Evolutionary conservation across 495 filamentous ascomycete genomes (phyloP), one percentile per base, ranked within the genome.

Genomic region (Oidiodendron maius): DNA sequence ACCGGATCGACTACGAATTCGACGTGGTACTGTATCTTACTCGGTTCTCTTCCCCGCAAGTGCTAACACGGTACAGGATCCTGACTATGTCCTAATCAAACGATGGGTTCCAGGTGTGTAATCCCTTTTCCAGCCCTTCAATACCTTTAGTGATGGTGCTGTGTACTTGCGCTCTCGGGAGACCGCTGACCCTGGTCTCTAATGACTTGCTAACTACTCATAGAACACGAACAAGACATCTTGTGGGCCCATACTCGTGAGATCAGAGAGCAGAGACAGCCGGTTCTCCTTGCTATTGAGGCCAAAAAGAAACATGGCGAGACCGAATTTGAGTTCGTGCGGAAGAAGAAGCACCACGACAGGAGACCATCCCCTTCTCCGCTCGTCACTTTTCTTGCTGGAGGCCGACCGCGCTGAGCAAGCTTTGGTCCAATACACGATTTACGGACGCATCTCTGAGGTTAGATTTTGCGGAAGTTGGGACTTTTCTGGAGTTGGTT

Each of bases 21-120:
- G 77, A 81, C 46, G 39, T 60, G 40, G 76, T 77, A 60, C 60
- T 71, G 30, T 15, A 42, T 32, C 25, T 38, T 10, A 43, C 2
- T 1, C 2, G 28, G 2, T 22, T 16, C 10, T 13, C 20, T 38
- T 11, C 21, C 6, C 24, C 4, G 55, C 15, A 39, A 18, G 41
- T 6, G 57, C 66, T 67, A 58, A 67, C 52, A 2, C 26, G 13
- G 22, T 66, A 62, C 57, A 75, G 68, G 83, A 91, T 52, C 71
- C 75, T 40, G 79, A 84, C 44, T 89, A 80, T 52, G 72, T 91
- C 46, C 64, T 91, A 46, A 87, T 91, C 71, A 87, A 87, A 62
- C 71, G 77, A 45, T 89, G 79, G 80, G 79, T 91, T 51, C 71
- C 74, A 34, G 26, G 26, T 30, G 26, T 30, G 26, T 30, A 5